phyloP scores from a whole-genome alignment of 2,329 filamentous ascomycete genomes.

The Pleomassaria siparia region DNA sequence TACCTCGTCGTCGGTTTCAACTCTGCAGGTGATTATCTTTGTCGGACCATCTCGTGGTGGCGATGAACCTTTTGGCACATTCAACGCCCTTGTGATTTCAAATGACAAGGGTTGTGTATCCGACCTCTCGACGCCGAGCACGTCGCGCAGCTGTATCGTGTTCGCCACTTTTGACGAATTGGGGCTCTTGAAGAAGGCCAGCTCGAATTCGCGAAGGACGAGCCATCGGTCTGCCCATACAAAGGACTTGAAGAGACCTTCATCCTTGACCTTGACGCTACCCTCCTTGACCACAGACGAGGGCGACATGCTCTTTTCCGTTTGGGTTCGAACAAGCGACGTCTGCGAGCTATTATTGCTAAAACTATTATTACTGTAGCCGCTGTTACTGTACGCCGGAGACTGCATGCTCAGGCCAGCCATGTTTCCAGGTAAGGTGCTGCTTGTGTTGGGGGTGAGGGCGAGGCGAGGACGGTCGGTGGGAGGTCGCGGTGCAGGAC shows the following conservation, averaged over 20 bases:
- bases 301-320: conserved; percentile 41
- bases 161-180: conserved; percentile 80
- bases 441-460: conserved; percentile 71
- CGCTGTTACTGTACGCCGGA: conserved; percentile 43
- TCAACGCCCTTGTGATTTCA: conserved; percentile 79
- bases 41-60: conserved; percentile 78
- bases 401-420: conserved; percentile 74
- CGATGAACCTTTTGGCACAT: conserved; percentile 58
- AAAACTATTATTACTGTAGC: conserved; percentile 21
- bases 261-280: conserved; percentile 86
- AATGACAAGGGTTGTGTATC: conserved; percentile 91
- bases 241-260: conserved; percentile 79
- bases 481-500: conserved; percentile 88
- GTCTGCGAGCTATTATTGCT: conserved; percentile 38
- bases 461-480: conserved; percentile 79
- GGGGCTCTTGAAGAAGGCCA: conserved; percentile 93
- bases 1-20: conserved; percentile 93
- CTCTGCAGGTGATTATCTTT: conserved; percentile 85
- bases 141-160: conserved; percentile 80
- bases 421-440: conserved; percentile 71
- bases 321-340: conserved; percentile 45
- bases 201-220: conserved; percentile 85
- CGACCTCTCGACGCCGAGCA: conserved; percentile 86
- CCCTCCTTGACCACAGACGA: conserved; percentile 59
- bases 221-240: conserved; percentile 89